Conservation (phyloP, 2,329 filamentous ascomycete genomes). For the Hyphodiscus sp. region DNA sequence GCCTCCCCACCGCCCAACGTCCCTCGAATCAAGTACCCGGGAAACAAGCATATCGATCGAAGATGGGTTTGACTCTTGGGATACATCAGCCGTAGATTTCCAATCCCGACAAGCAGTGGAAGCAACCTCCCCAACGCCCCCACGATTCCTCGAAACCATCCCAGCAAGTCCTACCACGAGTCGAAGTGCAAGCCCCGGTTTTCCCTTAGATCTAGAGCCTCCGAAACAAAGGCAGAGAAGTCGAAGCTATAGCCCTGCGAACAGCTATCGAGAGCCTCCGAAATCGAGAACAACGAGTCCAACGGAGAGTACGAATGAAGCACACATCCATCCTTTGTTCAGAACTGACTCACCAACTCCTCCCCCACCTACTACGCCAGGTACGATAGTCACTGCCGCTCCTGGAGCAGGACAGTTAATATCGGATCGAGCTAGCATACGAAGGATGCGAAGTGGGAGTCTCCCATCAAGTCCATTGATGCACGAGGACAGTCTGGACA, state of each 20-base stretch:
- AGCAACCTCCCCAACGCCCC: slow-evolving; percentile 32
- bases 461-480: slow-evolving; percentile 45
- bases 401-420: slow-evolving; percentile 62
- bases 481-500: slow-evolving; percentile 44
- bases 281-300: slow-evolving; percentile 17
- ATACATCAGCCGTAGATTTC: slow-evolving; percentile 61
- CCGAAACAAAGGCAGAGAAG: slow-evolving; percentile 31
- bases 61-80: slow-evolving; percentile 71
- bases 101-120: slow-evolving; percentile 53
- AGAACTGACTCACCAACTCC: slow-evolving; percentile 64
- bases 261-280: slow-evolving; percentile 15
- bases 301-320: slow-evolving; percentile 41
- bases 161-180: slow-evolving; percentile 59
- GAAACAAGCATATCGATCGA: slow-evolving; percentile 30
- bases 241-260: slow-evolving; percentile 28
- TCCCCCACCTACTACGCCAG: slow-evolving; percentile 58
- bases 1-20: slow-evolving; percentile 36
- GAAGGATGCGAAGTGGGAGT: slow-evolving; percentile 51
- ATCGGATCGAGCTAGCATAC: slow-evolving; percentile 44
- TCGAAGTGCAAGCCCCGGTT: slow-evolving; percentile 57
- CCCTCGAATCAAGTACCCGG: slow-evolving; percentile 39
- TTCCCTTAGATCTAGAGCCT: slow-evolving; percentile 49
- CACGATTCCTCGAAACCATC: slow-evolving; percentile 60
- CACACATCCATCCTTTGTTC: slow-evolving; percentile 74
- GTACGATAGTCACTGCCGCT: slow-evolving; percentile 65